Conservation (phyloP, 768 basidiomycete genomes). For the Pulveroboletus sp. region DNA sequence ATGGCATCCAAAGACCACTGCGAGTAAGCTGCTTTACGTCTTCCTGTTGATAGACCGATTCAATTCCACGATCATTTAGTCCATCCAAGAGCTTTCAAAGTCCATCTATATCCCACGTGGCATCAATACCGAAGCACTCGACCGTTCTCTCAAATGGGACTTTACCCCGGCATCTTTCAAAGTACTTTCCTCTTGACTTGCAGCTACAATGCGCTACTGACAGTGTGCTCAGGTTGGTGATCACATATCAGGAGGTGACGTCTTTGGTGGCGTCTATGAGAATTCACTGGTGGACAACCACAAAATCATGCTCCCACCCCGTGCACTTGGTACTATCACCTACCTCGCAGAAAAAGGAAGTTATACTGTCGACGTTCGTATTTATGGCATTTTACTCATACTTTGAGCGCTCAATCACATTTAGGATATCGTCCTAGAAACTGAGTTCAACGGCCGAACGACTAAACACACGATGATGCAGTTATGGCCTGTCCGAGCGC, state of each 20-base stretch:
- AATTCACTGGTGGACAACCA: slow-evolving; percentile 96
- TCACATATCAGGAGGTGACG: slow-evolving; percentile 95
- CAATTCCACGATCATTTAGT: slow-evolving; percentile 34
- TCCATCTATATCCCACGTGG: slow-evolving; percentile 99
- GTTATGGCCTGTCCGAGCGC: slow-evolving; percentile 97
- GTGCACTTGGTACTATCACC: slow-evolving; percentile 92
- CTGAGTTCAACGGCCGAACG: slow-evolving; percentile 93
- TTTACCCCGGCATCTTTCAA: slow-evolving; percentile 82
- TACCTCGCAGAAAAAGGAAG: slow-evolving; percentile 91
- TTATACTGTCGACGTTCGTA: slow-evolving; percentile 81
- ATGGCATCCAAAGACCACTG: slow-evolving; percentile 92
- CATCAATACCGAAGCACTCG: slow-evolving; percentile 94
- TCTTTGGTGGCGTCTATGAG: slow-evolving; percentile 93
- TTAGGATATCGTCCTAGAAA: slow-evolving; percentile 93
- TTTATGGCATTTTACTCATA: neutral
- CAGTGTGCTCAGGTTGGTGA: slow-evolving; percentile 68
- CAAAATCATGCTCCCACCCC: slow-evolving; percentile 94
- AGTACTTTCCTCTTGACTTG: slow-evolving; percentile 33
- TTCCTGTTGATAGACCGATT: slow-evolving; percentile 3
- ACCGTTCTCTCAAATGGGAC: slow-evolving; percentile 88
- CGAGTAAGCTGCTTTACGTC: slow-evolving; percentile 48
- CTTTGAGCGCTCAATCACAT: neutral
- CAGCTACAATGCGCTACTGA: slow-evolving; percentile 7
- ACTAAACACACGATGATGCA: slow-evolving; percentile 97
- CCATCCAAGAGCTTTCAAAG: slow-evolving; percentile 94